phyloP scores from a whole-genome alignment of 768 basidiomycete genomes.

The Hygrocybe punicea region DNA sequence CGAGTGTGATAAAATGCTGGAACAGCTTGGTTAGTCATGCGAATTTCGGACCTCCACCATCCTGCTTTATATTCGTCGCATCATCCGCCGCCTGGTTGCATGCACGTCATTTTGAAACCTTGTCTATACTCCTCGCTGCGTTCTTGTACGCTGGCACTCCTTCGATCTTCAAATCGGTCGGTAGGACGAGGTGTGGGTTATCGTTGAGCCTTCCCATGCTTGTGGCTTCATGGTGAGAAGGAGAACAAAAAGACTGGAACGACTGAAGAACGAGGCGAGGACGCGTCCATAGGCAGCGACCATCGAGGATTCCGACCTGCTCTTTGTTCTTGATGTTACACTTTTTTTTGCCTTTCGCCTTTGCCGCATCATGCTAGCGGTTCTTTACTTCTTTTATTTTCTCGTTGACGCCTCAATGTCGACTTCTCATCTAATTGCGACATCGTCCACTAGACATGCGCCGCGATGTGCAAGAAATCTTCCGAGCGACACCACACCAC shows the following conservation, averaged over 20 bases:
- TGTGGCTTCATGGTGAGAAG: constrained; percentile 4
- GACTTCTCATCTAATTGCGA: constrained; percentile 64
- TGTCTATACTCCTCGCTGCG: constrained; percentile 22
- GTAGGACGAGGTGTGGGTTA: constrained; percentile 39
- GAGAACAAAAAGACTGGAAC: constrained; percentile 14
- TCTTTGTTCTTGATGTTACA: constrained; percentile 12
- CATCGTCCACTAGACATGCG: constrained; percentile 95
- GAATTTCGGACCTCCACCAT: constrained; percentile 61
- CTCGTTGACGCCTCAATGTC: constrained; percentile 48
- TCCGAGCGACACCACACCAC: constrained; percentile 97
- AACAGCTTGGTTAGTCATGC: constrained; percentile 99
- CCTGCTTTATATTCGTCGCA: constrained; percentile 52
- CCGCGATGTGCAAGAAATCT: constrained; percentile 99
- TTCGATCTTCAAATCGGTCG: constrained; percentile 40
- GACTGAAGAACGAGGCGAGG: constrained; percentile 33
- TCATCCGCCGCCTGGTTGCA: constrained; percentile 42
- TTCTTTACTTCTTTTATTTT: constrained; percentile 28
- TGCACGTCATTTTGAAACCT: constrained; percentile 37
- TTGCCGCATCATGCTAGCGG: neutral
- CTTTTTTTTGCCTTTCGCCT: constrained; percentile 19
- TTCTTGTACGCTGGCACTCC: constrained; percentile 36
- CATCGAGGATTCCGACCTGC: constrained; percentile 33
- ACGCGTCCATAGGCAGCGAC: constrained; percentile 35
- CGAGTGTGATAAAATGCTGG: constrained; percentile 99
- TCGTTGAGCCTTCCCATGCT: constrained; percentile 27